Evolutionary conservation across 176 grass and related monocot species (phyloP), one percentile per base, ranked within the genome.

Genomic region (Carex pumila): DNA sequence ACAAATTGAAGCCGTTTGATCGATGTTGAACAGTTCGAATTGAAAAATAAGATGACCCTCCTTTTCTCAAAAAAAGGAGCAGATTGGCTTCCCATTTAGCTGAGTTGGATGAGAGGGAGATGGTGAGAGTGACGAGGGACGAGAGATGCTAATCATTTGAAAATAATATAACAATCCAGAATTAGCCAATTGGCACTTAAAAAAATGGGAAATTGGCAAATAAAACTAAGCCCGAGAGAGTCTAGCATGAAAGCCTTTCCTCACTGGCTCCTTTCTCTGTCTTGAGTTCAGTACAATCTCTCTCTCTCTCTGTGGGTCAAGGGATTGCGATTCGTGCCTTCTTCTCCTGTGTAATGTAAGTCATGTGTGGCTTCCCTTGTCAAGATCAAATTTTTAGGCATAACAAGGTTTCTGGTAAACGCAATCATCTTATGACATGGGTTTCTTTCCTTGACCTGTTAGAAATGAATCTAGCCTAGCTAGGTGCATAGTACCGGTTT

Each of bases 291-390:
- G n/a, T 62, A 78, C 79, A 3, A 50, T 14, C 1, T 54, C 11
- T 59, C 2, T 65, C 57, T 83, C 49, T 53, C 72, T 71, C 45
- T 60, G 18, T 72, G 83, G 87, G 66, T 74, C 58, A 75, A 85
- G 84, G 45, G 32, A 76, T 85, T 66, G 32, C 55, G 34, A 31
- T 78, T 32, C 57, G 54, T 81, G 19, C 10, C 64, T 85, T 34
- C 87, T 34, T 32, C 50, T 69, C 61, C 61, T 83, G 41, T 81
- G 74, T 37, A 83, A 65, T 77, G 86, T 87, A 72, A 74, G 86
- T 66, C 7, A 59, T 79, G 43, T 72, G 32, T 47, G 39, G 6
- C 22, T 22, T 37, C 14, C 34, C 19, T 36, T 62, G 54, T 71
- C n/a, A 74, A 32, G 22, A 56, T 36, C 60, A 8, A 56, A 14